A percentile compares a stretch with the other conserved stretches of the same genome.
These are phyloP conservation scores for Crucihimalaya himalaica DNA, from an alignment of 345 rosid species.

Conservation along the genomic window DNA sequence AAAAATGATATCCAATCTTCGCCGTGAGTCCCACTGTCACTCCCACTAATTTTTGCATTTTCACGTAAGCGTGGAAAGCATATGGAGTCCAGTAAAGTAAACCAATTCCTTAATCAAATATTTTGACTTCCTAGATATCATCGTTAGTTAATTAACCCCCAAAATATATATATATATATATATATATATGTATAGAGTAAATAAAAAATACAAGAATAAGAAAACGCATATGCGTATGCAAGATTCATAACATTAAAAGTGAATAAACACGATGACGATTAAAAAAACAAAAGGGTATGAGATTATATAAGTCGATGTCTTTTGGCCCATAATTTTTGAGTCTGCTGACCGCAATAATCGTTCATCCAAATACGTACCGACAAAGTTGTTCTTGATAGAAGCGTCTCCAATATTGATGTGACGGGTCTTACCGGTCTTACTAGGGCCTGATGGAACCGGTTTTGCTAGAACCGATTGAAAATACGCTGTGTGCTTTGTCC, in stretches of 20 bases:
- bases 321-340: slow-evolving; percentile 7
- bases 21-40: background rate
- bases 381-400: background rate
- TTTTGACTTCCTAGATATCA: background rate
- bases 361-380: background rate
- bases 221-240: background rate
- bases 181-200: no score
- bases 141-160: background rate
- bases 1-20: background rate
- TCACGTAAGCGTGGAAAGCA: slow-evolving; percentile 16
- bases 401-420: background rate
- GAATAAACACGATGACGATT: background rate
- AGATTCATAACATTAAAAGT: background rate
- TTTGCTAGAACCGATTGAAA: background rate
- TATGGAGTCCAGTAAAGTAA: background rate
- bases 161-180: no score
- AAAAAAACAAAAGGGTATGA: background rate
- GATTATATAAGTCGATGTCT: background rate
- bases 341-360: background rate
- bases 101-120: background rate
- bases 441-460: background rate
- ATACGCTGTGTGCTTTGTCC: background rate
- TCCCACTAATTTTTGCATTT: slow-evolving; percentile 2
- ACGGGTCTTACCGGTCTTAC: background rate
- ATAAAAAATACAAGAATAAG: background rate